A percentile compares a stretch with the other conserved stretches of the same genome.
Conservation (phyloP, 73 alveolate species). For the Stentor roeselii region DNA sequence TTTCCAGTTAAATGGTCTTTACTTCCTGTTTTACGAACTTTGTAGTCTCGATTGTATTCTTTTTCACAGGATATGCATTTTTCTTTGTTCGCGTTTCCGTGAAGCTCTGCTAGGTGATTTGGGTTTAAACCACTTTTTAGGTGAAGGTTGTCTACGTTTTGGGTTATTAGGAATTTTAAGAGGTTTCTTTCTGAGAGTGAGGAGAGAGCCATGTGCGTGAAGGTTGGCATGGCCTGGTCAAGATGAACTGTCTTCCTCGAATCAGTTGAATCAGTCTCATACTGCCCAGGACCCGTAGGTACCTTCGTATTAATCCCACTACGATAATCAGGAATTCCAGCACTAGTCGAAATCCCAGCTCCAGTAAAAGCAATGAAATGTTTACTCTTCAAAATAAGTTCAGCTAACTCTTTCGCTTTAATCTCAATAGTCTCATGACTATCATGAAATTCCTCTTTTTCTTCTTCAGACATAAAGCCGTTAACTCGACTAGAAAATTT, state of each 20-base stretch:
- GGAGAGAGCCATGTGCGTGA: slow-evolving; percentile 76
- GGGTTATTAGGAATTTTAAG: slow-evolving; percentile 63
- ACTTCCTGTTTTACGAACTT: slow-evolving; percentile 25
- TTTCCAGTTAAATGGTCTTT: slow-evolving; percentile 54
- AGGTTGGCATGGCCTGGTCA: slow-evolving; percentile 63
- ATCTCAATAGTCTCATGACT: slow-evolving; percentile 33
- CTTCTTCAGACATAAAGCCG: slow-evolving; percentile 45
- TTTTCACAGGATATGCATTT: slow-evolving; percentile 64
- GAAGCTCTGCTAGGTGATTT: slow-evolving; percentile 61
- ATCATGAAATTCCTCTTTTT: slow-evolving; percentile 44
- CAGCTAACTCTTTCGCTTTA: slow-evolving; percentile 61
- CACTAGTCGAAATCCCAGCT: slow-evolving; percentile 86
- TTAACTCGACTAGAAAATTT: too few species aligned
- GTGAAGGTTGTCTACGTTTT: slow-evolving; percentile 83
- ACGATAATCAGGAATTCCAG: slow-evolving; percentile 91
- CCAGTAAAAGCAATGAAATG: slow-evolving; percentile 81
- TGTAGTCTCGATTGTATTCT: slow-evolving; percentile 48
- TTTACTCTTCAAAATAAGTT: slow-evolving; percentile 48
- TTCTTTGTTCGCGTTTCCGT: slow-evolving; percentile 77
- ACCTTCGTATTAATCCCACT: slow-evolving; percentile 45
- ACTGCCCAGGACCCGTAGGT: slow-evolving; percentile 61
- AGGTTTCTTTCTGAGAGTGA: slow-evolving; percentile 51
- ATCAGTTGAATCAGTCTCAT: slow-evolving; percentile 32
- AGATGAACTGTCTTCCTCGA: slow-evolving; percentile 13
- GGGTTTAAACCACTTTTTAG: slow-evolving; percentile 70